phyloP scores from a whole-genome alignment of 768 basidiomycete genomes.

The Suillus discolor region DNA sequence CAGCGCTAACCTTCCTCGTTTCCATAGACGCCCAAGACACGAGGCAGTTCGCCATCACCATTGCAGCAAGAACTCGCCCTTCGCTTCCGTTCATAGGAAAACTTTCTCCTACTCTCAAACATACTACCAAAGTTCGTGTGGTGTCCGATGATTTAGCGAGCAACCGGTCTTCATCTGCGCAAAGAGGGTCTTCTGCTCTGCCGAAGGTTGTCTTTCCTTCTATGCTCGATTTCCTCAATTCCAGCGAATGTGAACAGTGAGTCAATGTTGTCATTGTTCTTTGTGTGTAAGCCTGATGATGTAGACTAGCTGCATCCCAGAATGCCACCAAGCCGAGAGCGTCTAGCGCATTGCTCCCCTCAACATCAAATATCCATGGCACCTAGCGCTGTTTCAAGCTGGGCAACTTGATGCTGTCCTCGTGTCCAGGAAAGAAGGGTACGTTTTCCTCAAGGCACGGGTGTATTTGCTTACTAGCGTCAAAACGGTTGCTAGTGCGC shows the following conservation, averaged over 20 bases:
- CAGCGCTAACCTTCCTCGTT: no score
- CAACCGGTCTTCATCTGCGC: background rate
- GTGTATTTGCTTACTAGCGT: conserved; percentile 1
- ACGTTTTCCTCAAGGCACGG: conserved; percentile 9
- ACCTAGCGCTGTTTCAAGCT: conserved; percentile 39
- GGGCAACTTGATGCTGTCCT: conserved; percentile 86
- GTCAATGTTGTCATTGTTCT: background rate
- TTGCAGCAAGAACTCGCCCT: no score
- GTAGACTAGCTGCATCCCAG: background rate
- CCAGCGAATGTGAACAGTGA: background rate
- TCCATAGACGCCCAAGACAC: no score
- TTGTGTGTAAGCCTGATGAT: background rate
- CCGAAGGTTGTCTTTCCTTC: conserved; percentile 13
- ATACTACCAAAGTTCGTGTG: no score
- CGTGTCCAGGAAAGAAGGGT: conserved; percentile 97
- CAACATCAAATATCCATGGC: conserved; percentile 11
- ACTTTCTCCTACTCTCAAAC: background rate
- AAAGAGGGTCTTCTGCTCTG: conserved; percentile 6
- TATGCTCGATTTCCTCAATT: conserved; percentile 12
- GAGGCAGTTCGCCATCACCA: no score
- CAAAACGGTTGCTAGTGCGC: conserved; percentile 50
- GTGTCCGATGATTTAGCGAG: background rate
- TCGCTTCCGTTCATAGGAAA: background rate
- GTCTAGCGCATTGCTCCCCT: background rate
- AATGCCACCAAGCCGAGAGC: conserved; percentile 3